Conservation (phyloP, 2,329 filamentous ascomycete genomes). For the Leptographium lundbergii region DNA sequence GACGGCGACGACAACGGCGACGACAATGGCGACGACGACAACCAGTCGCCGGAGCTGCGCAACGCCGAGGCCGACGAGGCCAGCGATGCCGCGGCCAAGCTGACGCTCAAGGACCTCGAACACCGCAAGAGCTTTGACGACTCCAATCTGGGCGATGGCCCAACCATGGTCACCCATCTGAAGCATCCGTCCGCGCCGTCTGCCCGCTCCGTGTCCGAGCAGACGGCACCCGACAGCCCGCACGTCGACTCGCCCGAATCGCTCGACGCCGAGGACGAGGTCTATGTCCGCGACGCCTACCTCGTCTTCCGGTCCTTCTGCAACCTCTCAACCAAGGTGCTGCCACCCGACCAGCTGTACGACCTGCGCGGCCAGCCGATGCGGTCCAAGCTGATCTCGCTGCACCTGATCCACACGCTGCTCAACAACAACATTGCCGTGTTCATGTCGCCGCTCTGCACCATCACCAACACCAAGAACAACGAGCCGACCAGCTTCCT, state of each 20-base stretch:
- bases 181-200: constrained; percentile 26
- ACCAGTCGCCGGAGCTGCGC: background rate
- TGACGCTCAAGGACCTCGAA: constrained; percentile 55
- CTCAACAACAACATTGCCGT: constrained; percentile 87
- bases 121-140: constrained; percentile 58
- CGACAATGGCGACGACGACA: background rate
- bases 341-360: constrained; percentile 82
- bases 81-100: constrained; percentile 31
- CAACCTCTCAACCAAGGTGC: constrained; percentile 85
- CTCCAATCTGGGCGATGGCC: constrained; percentile 52
- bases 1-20: constrained; percentile 6
- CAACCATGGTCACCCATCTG: constrained; percentile 53
- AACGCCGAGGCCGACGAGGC: constrained; percentile 13
- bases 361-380: constrained; percentile 91
- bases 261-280: constrained; percentile 71
- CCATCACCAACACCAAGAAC: constrained; percentile 80
- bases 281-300: constrained; percentile 94
- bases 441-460: constrained; percentile 84
- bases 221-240: constrained; percentile 38
- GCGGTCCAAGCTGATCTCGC: constrained; percentile 89
- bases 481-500: constrained; percentile 83
- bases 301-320: constrained; percentile 96
- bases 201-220: constrained; percentile 37
- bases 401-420: constrained; percentile 90
- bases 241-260: constrained; percentile 45